phyloP scores from a whole-genome alignment of 2,329 filamentous ascomycete species.

The Diaporthe ampelina region DNA sequence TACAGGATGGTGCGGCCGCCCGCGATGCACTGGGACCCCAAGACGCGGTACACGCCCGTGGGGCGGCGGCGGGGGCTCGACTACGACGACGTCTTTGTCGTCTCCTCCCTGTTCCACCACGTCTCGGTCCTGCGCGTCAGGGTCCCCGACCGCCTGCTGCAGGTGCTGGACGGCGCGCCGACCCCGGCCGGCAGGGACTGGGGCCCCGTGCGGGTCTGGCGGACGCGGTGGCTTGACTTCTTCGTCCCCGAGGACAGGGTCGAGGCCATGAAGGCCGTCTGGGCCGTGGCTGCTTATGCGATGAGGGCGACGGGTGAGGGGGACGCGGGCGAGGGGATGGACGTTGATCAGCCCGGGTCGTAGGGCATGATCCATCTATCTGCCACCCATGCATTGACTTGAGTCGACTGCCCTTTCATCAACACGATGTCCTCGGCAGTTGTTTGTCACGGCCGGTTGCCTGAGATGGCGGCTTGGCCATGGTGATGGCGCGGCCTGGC shows the following conservation, averaged over 20 bases:
- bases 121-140: constrained; percentile 70
- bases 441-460: background rate
- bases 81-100: constrained; percentile 73
- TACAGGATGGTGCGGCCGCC: constrained; percentile 74
- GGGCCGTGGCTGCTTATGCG: constrained; percentile 72
- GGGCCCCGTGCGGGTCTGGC: constrained; percentile 67
- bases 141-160: constrained; percentile 67
- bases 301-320: constrained; percentile 62
- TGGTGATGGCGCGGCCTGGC: background rate
- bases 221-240: constrained; percentile 73
- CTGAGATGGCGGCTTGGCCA: background rate
- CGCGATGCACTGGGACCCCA: constrained; percentile 71
- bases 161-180: constrained; percentile 63
- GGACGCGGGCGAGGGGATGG: constrained; percentile 45
- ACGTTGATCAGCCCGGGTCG: constrained; percentile 43
- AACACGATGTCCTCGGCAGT: background rate
- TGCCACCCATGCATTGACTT: background rate
- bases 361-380: background rate
- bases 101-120: constrained; percentile 74
- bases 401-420: constrained; percentile 7
- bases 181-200: constrained; percentile 57
- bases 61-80: constrained; percentile 62
- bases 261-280: constrained; percentile 69
- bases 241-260: constrained; percentile 68
- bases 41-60: constrained; percentile 70